A percentile compares a stretch with the other conserved stretches of the same genome.
These are phyloP conservation scores for Russula griseocarnosa DNA, from an alignment of 768 basidiomycete species.

Conservation along the genomic window DNA sequence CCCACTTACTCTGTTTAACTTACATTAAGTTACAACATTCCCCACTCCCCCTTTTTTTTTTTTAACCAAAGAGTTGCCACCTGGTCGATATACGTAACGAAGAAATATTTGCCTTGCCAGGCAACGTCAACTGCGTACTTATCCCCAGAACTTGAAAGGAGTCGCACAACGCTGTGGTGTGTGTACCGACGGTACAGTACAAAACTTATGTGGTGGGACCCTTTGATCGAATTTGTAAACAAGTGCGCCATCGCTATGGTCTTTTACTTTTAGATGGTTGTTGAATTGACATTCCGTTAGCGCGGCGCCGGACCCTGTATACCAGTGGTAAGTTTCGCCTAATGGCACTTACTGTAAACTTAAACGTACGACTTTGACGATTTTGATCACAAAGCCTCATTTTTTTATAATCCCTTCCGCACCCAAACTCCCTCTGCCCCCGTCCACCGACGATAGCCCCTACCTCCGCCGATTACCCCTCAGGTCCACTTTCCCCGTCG, in stretches of 20 bases:
- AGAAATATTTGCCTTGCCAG: too few relatives aligned
- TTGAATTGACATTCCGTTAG: too few relatives aligned
- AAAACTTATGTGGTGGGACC: too few relatives aligned
- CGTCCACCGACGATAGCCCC: constrained; percentile 20
- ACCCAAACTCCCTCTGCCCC: constrained; percentile 5
- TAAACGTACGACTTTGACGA: constrained; percentile 18
- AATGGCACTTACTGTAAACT: constrained; percentile 11
- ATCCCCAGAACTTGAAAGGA: too few relatives aligned
- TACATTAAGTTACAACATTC: too few relatives aligned
- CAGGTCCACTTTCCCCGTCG: constrained; percentile 13
- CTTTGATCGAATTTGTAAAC: not conserved
- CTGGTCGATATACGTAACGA: too few relatives aligned
- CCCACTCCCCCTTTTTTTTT: too few relatives aligned
- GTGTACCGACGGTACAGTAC: too few relatives aligned
- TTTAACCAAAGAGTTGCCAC: too few relatives aligned
- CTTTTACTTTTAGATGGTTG: not conserved
- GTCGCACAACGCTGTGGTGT: too few relatives aligned
- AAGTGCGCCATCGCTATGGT: not conserved
- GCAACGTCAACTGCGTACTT: too few relatives aligned
- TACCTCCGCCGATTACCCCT: constrained; percentile 27
- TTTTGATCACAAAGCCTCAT: constrained; percentile 16
- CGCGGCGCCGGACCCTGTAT: not conserved
- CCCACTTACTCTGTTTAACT: too few relatives aligned
- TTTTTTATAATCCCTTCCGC: not conserved
- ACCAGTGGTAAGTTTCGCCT: not conserved